A percentile compares a stretch with the other conserved stretches of the same genome.
phyloP scores from a whole-genome alignment of 116 monocot genomes.

The Posidonia oceanica region DNA sequence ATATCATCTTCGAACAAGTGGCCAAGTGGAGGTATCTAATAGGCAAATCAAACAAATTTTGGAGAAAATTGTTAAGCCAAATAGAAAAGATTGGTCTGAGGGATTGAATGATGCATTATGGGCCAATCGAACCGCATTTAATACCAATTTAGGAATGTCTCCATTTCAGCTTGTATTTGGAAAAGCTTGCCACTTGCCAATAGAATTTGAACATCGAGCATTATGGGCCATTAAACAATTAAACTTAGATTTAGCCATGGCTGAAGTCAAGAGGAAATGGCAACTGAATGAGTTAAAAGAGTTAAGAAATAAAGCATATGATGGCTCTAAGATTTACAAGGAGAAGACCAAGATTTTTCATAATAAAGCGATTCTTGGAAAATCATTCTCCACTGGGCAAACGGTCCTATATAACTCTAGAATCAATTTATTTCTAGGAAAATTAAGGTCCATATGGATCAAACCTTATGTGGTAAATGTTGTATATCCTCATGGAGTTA shows the following conservation, averaged over 20 bases:
- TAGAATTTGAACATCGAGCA: neutral
- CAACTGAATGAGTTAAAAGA: neutral
- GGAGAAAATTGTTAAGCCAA: constrained; percentile 4
- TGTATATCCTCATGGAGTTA: neutral
- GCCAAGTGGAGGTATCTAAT: neutral
- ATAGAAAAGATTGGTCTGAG: constrained; percentile 7
- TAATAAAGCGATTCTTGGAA: neutral
- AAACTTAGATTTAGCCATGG: neutral
- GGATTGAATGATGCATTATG: constrained; percentile 6
- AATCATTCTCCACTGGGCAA: neutral
- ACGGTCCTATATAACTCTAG: neutral
- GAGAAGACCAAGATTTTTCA: neutral
- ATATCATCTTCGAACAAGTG: neutral
- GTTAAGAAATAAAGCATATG: neutral
- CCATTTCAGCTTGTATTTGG: neutral
- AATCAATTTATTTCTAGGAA: neutral
- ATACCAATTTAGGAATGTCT: neutral
- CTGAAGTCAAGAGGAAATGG: neutral
- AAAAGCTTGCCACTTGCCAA: neutral
- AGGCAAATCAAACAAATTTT: constrained; percentile 4
- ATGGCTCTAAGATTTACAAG: neutral
- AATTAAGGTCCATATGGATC: neutral
- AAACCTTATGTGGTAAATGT: neutral
- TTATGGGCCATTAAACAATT: neutral
- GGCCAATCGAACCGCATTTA: neutral